Base-by-base conservation (phyloP, 495 filamentous ascomycete genomes). In the Xylaria nigripes region DNA sequence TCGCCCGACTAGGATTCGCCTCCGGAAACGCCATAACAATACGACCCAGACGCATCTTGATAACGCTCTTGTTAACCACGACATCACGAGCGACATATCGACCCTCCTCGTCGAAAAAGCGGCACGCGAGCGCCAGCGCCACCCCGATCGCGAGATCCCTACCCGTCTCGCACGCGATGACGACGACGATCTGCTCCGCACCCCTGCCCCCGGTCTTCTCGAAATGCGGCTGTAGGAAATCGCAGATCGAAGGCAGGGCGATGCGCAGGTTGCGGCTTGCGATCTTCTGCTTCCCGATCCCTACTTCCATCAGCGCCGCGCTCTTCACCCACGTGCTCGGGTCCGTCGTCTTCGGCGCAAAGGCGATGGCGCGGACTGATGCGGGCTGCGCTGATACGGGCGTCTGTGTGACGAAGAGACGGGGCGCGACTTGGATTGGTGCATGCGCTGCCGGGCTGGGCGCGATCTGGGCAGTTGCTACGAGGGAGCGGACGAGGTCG, bases 1-100 rank as follows among this genome's bases (percentile, higher is more conserved):
- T 95, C 25, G 84, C 76, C 38, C 92, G 76, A 55, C 82, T 86
- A 0, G 90, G 90, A 63, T 93, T 94, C 15, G 83, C 83, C 56
- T 85, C 83, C 19, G 86, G 83, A 58, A 83, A 77, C 0, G 83
- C 81, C 15, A 79, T 83, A 55, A 87, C 84, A 48, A 96, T 87
- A 75, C 84, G 87, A 7, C 86, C 84, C 15, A 96, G 74, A 49
- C 84, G 77, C 48, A 84, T 80, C 49, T 85, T 80, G 61, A 96
- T 88, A 45, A 84, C 75, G n/a, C 73, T 72, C 67, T 97, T 96
- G 67, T 80, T 79, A 41, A 89, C 77, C 4, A 58, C 50, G 24
- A 66, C 54, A 34, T 56, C 57, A 22, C 58, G 48, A 25, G 60
- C 41, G 13, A 51, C 50, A 21, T 68, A 32, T 2, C 54, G 61